Evolutionary conservation across 768 basidiomycete species (phyloP), one percentile per base, ranked within the genome.

Genomic region (Lactarius psammicola): DNA sequence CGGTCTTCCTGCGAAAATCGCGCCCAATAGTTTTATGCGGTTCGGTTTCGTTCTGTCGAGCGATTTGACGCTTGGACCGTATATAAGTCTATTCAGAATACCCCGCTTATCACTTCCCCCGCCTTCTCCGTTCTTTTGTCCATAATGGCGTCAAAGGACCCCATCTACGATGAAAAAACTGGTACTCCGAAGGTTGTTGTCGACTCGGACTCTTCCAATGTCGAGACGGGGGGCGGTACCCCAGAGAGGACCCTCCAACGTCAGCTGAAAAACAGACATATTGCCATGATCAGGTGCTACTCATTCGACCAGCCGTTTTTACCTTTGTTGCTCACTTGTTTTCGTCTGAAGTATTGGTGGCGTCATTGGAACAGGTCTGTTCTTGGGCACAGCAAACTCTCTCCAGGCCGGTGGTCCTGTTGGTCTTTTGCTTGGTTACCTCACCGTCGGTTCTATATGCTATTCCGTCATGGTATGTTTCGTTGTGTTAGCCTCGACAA

Each of bases 261-360:
- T 26, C 72, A 74, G 59, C 69, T 74, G 62, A 75, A 75, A 68
- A 90, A 89, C 71, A 80, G 90, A 17, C 90, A 92, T 74, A 82
- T 92, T 68, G 87, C 89, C 63, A 90, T 91, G 89, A 90, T 91
- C 70, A 89, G 88, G 87, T 80, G 55, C 56, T 76, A 66, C 26
- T 6, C 31, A 6, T 30, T 53, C 10, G 30, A 17, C 36, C 3
- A 20, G 4, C 4, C 44, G 2, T 18, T 28, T 5, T 10, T 8
- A 1, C 49, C 10, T 42, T 38, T 31, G 20, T 38, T 26, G 61
- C 62, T 70, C 4, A 73, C 34, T 9, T 13, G 11, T 18, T 40
- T 49, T 44, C 38, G 55, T 61, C 30, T 57, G 20, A 44, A 70
- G 71, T 69, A 78, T 78, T 59, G 78, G 78, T 42, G 78, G 76